A percentile compares a stretch with the other conserved stretches of the same genome.
phyloP scores from a whole-genome alignment of 495 filamentous ascomycete species.

The Glonium stellatum region DNA sequence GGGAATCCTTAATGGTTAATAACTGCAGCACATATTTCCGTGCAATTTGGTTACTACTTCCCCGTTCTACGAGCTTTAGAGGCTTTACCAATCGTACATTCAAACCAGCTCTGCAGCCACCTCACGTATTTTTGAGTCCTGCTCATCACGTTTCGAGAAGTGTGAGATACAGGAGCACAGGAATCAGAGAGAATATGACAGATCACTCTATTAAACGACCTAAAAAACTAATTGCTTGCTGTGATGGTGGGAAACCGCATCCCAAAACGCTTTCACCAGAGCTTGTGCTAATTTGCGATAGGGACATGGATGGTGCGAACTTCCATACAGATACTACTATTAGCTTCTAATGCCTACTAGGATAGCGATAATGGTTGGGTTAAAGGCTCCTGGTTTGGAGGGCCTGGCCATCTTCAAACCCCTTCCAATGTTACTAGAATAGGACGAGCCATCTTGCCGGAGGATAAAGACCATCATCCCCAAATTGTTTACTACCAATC shows the following conservation, averaged over 20 bases:
- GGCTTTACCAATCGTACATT: neutral
- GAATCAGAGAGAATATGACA: neutral
- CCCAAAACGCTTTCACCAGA: neutral
- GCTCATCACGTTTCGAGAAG: neutral
- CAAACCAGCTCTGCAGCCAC: neutral
- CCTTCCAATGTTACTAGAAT: conserved; percentile 27
- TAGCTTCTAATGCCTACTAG: neutral
- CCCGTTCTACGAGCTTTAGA: too few relatives aligned
- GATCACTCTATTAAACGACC: conserved; percentile 5
- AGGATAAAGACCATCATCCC: conserved; percentile 5
- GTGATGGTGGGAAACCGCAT: conserved; percentile 29
- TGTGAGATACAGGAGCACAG: neutral
- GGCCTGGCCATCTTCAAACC: conserved; percentile 20
- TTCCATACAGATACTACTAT: neutral
- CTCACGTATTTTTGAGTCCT: neutral
- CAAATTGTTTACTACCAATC: conserved; percentile 35
- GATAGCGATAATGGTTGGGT: conserved; percentile 27
- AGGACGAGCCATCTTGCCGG: neutral
- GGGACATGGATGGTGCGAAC: conserved; percentile 20
- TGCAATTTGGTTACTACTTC: too few relatives aligned
- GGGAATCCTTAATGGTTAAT: too few relatives aligned
- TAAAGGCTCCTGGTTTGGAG: conserved; percentile 12
- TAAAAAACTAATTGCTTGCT: conserved; percentile 36
- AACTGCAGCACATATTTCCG: too few relatives aligned
- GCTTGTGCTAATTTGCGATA: neutral